Evolutionary conservation across 345 rosid genomes (phyloP).

Genomic region (Eucalyptus albens): DNA sequence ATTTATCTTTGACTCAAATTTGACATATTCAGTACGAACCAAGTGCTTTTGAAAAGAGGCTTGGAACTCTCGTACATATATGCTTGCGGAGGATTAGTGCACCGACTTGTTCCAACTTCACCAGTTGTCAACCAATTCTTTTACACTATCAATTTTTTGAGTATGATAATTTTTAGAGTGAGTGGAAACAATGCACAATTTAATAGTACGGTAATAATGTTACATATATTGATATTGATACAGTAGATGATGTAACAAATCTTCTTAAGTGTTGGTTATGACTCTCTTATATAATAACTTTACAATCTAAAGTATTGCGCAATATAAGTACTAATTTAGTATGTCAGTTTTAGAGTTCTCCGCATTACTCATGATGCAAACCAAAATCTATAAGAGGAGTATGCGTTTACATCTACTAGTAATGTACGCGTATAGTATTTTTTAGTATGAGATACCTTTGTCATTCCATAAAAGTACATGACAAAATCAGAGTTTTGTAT

Average conservation of each 20-base stretch:
- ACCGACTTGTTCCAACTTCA: not conserved
- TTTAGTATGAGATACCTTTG: not conserved
- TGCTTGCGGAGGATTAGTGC: not conserved
- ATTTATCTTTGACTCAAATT: not conserved
- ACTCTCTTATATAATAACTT: not conserved
- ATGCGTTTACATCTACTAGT: not conserved
- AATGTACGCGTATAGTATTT: not conserved
- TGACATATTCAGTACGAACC: not conserved
- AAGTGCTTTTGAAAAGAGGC: not conserved
- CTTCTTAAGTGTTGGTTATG: not conserved
- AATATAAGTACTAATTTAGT: not conserved
- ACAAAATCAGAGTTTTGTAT: accelerated
- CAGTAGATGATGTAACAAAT: accelerated
- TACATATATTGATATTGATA: not conserved
- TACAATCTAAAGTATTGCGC: not conserved
- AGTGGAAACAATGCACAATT: not conserved
- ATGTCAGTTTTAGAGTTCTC: not conserved
- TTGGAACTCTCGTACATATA: not conserved
- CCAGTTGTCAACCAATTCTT: not conserved
- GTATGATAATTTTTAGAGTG: not conserved
- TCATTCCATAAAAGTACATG: not conserved
- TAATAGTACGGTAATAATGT: not conserved
- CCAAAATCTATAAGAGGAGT: not conserved
- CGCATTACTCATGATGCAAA: not conserved
- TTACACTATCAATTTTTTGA: not conserved